Percentiles rank a stretch among this genome's conserved stretches.
Evolutionary conservation across 371 early-diverging fungal species (phyloP).

Genomic region (Synchytrium microbalum): DNA sequence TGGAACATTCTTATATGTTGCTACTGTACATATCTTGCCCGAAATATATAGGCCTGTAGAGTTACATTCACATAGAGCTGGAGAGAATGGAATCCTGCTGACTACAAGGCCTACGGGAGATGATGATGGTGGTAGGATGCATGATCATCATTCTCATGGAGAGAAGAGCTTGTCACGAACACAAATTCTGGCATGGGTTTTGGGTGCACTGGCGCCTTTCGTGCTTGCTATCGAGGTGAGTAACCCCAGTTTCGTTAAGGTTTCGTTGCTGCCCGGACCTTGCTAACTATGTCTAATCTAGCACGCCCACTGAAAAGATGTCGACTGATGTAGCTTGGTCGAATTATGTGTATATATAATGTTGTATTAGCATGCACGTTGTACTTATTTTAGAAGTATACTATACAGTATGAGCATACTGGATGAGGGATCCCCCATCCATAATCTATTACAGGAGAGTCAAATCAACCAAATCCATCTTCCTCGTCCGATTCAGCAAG

Average conservation of each 20-base stretch:
- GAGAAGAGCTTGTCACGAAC: slow-evolving; percentile 11
- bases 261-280: too few relatives aligned
- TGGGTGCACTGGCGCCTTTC: slow-evolving; percentile 31
- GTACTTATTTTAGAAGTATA: too few relatives aligned
- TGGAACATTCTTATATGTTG: slow-evolving; percentile 89
- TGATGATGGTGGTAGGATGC: background rate
- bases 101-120: slow-evolving; percentile 5
- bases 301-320: too few relatives aligned
- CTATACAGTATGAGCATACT: too few relatives aligned
- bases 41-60: slow-evolving; percentile 36
- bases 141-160: background rate
- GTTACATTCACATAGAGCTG: slow-evolving; percentile 2
- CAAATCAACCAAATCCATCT: slow-evolving; percentile 30
- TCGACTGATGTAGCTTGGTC: too few relatives aligned
- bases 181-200: slow-evolving; percentile 24
- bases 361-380: too few relatives aligned
- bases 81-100: background rate
- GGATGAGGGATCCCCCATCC: too few relatives aligned
- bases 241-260: too few relatives aligned
- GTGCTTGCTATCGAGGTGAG: slow-evolving; percentile 29
- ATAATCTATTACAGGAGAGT: slow-evolving; percentile 30
- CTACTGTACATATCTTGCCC: slow-evolving; percentile 66
- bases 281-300: too few relatives aligned
- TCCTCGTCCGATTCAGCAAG: slow-evolving; percentile 14
- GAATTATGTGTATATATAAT: too few relatives aligned